These are phyloP conservation scores for Rehmannia glutinosa DNA, from an alignment of 257 asterid species.

Conservation along the genomic window DNA sequence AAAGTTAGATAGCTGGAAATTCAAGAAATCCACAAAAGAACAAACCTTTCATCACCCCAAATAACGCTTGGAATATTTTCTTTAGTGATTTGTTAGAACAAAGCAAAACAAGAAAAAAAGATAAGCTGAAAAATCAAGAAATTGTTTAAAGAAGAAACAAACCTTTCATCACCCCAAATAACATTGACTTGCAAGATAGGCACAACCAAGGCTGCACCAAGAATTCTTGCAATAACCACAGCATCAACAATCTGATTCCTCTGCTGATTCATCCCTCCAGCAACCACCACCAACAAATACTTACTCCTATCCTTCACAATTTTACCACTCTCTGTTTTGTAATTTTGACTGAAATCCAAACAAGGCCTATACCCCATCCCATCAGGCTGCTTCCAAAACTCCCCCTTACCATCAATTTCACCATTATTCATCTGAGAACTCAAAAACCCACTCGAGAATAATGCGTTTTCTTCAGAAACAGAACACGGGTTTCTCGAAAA, in stretches of 20 bases:
- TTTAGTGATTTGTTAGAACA: no score
- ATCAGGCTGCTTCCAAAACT: conserved; percentile 91
- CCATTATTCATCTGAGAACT: conserved; percentile 15
- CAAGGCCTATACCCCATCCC: conserved; percentile 90
- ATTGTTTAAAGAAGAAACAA: conserved; percentile 22
- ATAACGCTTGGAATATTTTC: no score
- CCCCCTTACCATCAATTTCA: conserved; percentile 31
- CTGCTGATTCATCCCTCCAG: conserved; percentile 98
- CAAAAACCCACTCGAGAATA: conserved; percentile 22
- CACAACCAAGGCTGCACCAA: conserved; percentile 93
- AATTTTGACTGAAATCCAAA: conserved; percentile 57
- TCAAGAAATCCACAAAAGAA: no score
- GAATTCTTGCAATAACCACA: conserved; percentile 88
- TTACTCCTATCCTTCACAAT: conserved; percentile 59
- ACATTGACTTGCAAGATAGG: conserved; percentile 94
- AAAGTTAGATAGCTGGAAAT: no score
- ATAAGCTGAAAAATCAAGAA: conserved; percentile 14
- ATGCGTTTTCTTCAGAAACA: conserved; percentile 27
- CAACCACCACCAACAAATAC: conserved; percentile 81
- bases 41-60: background rate
- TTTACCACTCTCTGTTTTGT: conserved; percentile 35
- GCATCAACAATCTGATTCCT: conserved; percentile 99
- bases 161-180: conserved; percentile 99
- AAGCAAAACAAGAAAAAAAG: background rate
- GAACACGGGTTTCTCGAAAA: conserved; percentile 53